Evolutionary conservation across 805 yeast species (phyloP).

Genomic region (Starmera amethionina): DNA sequence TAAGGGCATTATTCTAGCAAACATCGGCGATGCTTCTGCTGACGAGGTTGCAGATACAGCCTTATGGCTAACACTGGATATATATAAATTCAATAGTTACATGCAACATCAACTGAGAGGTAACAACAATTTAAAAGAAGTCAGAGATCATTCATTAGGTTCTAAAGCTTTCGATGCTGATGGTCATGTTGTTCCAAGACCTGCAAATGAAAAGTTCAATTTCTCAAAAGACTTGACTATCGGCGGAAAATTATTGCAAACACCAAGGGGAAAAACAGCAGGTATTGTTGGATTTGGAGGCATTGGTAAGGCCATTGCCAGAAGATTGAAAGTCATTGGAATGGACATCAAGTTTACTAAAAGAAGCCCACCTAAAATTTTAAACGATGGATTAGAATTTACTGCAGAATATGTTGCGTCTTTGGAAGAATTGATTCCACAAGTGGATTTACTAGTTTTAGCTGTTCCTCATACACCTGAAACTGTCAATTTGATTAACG

Average conservation of each 20-base stretch:
- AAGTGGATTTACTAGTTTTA: constrained; percentile 48
- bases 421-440: constrained; percentile 32
- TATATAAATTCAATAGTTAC: constrained; percentile 46
- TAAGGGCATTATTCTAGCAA: constrained; percentile 45
- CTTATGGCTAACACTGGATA: constrained; percentile 43
- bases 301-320: constrained; percentile 59
- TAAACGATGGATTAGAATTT: constrained; percentile 31
- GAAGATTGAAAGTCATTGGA: constrained; percentile 45
- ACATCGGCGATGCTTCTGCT: constrained; percentile 50
- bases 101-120: constrained; percentile 34
- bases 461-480: constrained; percentile 58
- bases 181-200: constrained; percentile 20
- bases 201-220: constrained; percentile 23
- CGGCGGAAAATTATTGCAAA: constrained; percentile 35
- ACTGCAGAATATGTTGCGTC: constrained; percentile 33
- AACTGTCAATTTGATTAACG: constrained; percentile 46
- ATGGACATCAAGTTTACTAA: constrained; percentile 58
- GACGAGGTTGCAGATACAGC: constrained; percentile 70
- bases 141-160: constrained; percentile 31
- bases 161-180: constrained; percentile 20
- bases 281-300: constrained; percentile 69
- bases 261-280: constrained; percentile 49
- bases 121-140: constrained; percentile 31
- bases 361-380: constrained; percentile 32
- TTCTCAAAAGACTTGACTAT: constrained; percentile 32